phyloP scores from a whole-genome alignment of 495 filamentous ascomycete species.

The Podospora tetraspora region DNA sequence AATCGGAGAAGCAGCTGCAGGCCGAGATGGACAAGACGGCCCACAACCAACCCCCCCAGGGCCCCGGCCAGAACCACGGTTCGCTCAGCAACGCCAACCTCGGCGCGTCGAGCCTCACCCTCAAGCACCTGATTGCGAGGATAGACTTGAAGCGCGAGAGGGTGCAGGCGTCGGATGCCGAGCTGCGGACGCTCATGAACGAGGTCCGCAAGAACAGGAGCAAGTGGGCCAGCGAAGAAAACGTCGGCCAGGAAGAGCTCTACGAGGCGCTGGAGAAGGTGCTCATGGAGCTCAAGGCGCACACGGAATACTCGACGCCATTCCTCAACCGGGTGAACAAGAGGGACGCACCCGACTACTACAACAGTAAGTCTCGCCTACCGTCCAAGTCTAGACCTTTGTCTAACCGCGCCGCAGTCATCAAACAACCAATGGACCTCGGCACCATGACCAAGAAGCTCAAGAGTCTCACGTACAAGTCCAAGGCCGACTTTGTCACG shows the following conservation, averaged over 20 bases:
- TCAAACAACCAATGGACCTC: conserved; percentile 97
- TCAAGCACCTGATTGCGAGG: conserved; percentile 92
- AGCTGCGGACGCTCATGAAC: conserved; percentile 86
- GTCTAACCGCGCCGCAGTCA: conserved; percentile 55
- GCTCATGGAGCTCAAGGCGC: conserved; percentile 88
- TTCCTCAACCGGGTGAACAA: conserved; percentile 93
- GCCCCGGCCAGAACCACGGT: conserved; percentile 59
- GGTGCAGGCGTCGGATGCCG: conserved; percentile 85
- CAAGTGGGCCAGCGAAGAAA: conserved; percentile 98
- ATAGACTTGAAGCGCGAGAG: conserved; percentile 87
- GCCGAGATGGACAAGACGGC: conserved; percentile 76
- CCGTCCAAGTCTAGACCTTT: neutral
- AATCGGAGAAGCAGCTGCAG: conserved; percentile 91
- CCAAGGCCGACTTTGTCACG: conserved; percentile 89
- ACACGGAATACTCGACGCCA: conserved; percentile 90
- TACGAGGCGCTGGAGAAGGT: conserved; percentile 97
- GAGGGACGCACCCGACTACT: conserved; percentile 93
- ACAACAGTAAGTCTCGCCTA: conserved; percentile 57
- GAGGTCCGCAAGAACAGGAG: conserved; percentile 96
- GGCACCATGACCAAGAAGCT: conserved; percentile 98
- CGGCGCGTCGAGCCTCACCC: conserved; percentile 90
- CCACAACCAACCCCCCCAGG: conserved; percentile 42
- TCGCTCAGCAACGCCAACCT: conserved; percentile 89
- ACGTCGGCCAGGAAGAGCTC: conserved; percentile 92
- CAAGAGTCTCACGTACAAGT: conserved; percentile 78